Evolutionary conservation across 2,329 filamentous ascomycete genomes (phyloP), one percentile per base, ranked within the genome.

Genomic region (Colletotrichum caudatum): DNA sequence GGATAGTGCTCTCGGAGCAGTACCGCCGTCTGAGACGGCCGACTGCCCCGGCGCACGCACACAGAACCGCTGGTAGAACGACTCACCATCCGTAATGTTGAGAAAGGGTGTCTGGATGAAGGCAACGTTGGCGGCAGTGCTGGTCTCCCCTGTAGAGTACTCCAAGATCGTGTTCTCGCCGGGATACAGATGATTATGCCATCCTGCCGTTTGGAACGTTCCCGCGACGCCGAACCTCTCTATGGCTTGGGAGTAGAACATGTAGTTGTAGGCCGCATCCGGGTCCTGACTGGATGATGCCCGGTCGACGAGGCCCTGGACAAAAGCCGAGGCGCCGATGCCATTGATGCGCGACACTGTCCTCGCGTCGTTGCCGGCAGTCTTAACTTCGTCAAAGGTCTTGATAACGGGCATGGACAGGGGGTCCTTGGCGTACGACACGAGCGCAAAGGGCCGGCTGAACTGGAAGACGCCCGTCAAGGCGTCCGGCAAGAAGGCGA

Each of bases 401-500:
- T 85, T 86, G n/a, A 91, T 83, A 14, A 84, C 82, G 69, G 80
- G 78, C 56, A 76, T 63, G 69, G 80, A 80, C 61, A 78, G 64
- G 39, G 77, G 75, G 37, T 82, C 78, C 53, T 81, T 76, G 72
- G 78, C 79, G 64, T 81, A 74, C 1, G 81, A 82, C 14, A 82
- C 78, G 76, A 91, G 69, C 77, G 83, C 79, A 73, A 66, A 77
- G 66, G 64, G 79, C 74, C 73, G 79, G 66, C 76, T 76, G 76
- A 78, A 84, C 62, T 81, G 77, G 51, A 84, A 78, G 8, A 80
- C 80, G 3, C 73, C 74, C 3, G 79, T 80, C 50, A 84, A 61
- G 44, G 81, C 78, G 66, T 84, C 83, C 2, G 82, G 80, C 63
- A 82, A 81, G 63, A 80, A 79, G 23, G 81, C 78, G 57, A 83